phyloP scores from a whole-genome alignment of 1,284 basidiomycete genomes.

The Ceratobasidium sp. region DNA sequence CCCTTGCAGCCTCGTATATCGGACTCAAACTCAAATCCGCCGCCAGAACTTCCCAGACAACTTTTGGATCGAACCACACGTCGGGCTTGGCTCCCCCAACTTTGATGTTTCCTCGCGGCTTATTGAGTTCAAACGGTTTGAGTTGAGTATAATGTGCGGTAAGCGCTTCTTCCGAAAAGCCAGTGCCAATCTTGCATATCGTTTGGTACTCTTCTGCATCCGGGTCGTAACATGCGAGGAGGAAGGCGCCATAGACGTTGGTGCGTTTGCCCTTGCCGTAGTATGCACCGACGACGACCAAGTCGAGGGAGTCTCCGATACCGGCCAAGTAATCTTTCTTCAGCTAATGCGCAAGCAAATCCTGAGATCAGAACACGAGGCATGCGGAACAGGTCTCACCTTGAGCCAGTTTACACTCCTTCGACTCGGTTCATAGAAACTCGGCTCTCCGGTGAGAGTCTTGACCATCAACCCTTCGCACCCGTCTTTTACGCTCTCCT shows the following conservation, averaged over 20 bases:
- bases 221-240: conserved; percentile 93
- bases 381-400: conserved; percentile 63
- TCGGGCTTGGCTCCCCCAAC: conserved; percentile 93
- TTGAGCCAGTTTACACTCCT: conserved; percentile 99
- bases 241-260: conserved; percentile 95
- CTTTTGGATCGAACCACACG: conserved; percentile 93
- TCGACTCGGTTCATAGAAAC: conserved; percentile 95
- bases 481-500: conserved; percentile 96
- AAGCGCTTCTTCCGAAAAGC: conserved; percentile 94
- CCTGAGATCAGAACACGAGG: background rate
- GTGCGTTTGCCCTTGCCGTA: conserved; percentile 98
- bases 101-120: conserved; percentile 83
- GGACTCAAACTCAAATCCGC: conserved; percentile 98
- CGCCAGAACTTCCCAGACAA: conserved; percentile 98
- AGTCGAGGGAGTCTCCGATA: conserved; percentile 96
- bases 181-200: conserved; percentile 99
- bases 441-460: conserved; percentile 92
- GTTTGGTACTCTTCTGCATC: conserved; percentile 94
- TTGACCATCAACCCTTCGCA: conserved; percentile 99
- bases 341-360: conserved; percentile 68
- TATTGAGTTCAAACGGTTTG: conserved; percentile 80
- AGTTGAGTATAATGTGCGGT: conserved; percentile 87
- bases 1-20: conserved; percentile 97
- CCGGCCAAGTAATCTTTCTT: conserved; percentile 99
- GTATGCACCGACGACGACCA: conserved; percentile 97